Conservation (phyloP, 768 basidiomycete species). For the Clavaria fumosa region DNA sequence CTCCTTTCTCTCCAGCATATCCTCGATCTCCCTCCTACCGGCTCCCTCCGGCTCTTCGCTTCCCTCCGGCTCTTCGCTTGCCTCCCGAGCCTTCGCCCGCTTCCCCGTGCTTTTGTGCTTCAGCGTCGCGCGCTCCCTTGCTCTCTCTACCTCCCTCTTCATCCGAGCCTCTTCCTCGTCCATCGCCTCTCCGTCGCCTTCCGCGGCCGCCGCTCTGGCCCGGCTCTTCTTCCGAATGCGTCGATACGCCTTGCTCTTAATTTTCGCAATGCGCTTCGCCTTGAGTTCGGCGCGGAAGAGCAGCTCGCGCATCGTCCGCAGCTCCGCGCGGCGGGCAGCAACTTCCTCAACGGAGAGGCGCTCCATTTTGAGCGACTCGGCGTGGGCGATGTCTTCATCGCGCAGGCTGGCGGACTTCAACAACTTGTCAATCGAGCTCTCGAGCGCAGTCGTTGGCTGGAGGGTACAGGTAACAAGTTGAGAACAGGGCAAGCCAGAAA, state of each 20-base stretch:
- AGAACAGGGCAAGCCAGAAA: neutral
- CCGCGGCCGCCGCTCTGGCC: slow-evolving; percentile 39
- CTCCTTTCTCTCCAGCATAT: slow-evolving; percentile 78
- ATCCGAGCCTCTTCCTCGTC: slow-evolving; percentile 41
- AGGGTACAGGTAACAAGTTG: neutral
- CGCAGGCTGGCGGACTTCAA: slow-evolving; percentile 70
- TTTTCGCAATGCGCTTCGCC: slow-evolving; percentile 80
- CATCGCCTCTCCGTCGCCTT: slow-evolving; percentile 29
- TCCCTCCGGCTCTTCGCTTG: slow-evolving; percentile 38
- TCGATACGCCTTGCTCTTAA: slow-evolving; percentile 90
- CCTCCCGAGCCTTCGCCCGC: slow-evolving; percentile 68
- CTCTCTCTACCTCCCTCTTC: slow-evolving; percentile 65
- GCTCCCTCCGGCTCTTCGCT: slow-evolving; percentile 44
- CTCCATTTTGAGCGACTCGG: slow-evolving; percentile 74
- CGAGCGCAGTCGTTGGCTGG: slow-evolving; percentile 73
- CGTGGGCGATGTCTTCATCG: slow-evolving; percentile 62
- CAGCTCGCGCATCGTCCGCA: slow-evolving; percentile 81
- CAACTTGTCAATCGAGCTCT: slow-evolving; percentile 70
- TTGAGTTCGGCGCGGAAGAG: slow-evolving; percentile 89
- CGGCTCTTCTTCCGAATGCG: slow-evolving; percentile 69
- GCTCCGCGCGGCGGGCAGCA: slow-evolving; percentile 59
- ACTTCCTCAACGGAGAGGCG: slow-evolving; percentile 80
- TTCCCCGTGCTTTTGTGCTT: slow-evolving; percentile 79
- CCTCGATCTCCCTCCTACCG: slow-evolving; percentile 48
- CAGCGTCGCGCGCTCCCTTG: slow-evolving; percentile 80